Evolutionary conservation across 2,329 filamentous ascomycete species (phyloP).

Genomic region (Sclerotinia subarctica): DNA sequence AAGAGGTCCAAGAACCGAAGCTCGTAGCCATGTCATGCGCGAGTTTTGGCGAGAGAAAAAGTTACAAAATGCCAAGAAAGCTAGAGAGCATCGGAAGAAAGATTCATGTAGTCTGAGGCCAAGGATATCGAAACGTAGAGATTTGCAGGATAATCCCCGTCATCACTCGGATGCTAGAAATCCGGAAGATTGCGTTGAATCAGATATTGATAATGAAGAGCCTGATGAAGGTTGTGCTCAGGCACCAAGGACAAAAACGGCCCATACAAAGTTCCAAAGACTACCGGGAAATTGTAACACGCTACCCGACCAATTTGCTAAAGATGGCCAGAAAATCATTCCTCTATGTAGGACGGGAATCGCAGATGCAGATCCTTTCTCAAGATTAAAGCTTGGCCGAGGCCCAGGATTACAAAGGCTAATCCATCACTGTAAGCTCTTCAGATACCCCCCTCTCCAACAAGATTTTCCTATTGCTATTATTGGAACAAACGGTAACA

Average conservation of each 20-base stretch:
- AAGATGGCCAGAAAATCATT: background rate
- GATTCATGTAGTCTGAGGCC: background rate
- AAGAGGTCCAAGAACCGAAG: background rate
- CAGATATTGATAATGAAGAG: background rate
- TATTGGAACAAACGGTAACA: background rate
- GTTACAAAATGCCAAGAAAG: background rate
- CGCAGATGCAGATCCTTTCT: constrained; percentile 6
- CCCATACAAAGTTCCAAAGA: background rate
- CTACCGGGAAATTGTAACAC: background rate
- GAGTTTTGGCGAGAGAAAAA: constrained; percentile 12
- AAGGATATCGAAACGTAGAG: background rate
- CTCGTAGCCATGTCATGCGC: constrained; percentile 15
- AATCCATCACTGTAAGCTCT: constrained; percentile 9
- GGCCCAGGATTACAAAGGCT: background rate
- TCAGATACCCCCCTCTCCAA: background rate
- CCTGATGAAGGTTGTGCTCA: background rate
- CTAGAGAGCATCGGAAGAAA: background rate
- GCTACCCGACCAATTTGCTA: too few species aligned
- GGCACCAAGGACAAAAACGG: background rate
- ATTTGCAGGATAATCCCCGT: background rate
- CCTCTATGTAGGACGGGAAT: background rate
- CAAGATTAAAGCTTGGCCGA: background rate
- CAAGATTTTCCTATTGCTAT: background rate
- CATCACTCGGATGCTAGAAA: background rate
- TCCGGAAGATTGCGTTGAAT: background rate